Base-by-base conservation (phyloP, 441 rosid species). In the Arabidopsis lyrata region DNA sequence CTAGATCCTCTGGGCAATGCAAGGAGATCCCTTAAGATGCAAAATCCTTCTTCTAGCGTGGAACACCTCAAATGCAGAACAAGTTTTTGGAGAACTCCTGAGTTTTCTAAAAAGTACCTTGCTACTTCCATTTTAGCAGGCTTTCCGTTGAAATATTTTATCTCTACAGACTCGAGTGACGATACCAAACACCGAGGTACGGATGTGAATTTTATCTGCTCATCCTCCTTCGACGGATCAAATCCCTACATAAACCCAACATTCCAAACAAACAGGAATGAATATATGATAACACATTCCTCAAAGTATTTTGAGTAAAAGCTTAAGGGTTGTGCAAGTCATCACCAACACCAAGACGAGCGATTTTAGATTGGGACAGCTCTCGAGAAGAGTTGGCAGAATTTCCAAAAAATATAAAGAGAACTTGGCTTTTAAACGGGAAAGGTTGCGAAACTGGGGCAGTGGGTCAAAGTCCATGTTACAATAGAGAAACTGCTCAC, bases 61-160 rank as follows among this genome's bases (percentile, higher is more conserved):
- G 6, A 69, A 31, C 5, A 29, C 5, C 53, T 29, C n/a, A 16
- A 10, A 63, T 8, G 14, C 56, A 72, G 36, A 72, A 22, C 76
- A 54, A 72, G 76, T 22, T 64, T 35, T 5, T 73, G 36, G 32
- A 73, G 77, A 4, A 65, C 12, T 29, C 13, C 9, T 3, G 77
- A 55, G 50, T 73, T 73, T 22, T 44, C 71, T 5, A 48, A 0
- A 47, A 73, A 65, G 59, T 65, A 74, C 36, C 42, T 74, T 57
- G 35, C 70, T 55, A 64, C 22, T 45, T 73, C 49, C 58, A 64
- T 64, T n/a, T 8, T 27, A n/a, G 9, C 39, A 14, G 27, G 10
- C 14, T 1, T 1, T 72, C 49, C 54, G 6, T 14, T 6, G n/a
- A 39, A 53, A 9, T 29, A 9, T 44, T 10, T 64, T 5, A 64